Percentiles rank a stretch among this genome's conserved stretches.
Conservation (phyloP, 768 basidiomycete genomes). For the Nidularia sp. region DNA sequence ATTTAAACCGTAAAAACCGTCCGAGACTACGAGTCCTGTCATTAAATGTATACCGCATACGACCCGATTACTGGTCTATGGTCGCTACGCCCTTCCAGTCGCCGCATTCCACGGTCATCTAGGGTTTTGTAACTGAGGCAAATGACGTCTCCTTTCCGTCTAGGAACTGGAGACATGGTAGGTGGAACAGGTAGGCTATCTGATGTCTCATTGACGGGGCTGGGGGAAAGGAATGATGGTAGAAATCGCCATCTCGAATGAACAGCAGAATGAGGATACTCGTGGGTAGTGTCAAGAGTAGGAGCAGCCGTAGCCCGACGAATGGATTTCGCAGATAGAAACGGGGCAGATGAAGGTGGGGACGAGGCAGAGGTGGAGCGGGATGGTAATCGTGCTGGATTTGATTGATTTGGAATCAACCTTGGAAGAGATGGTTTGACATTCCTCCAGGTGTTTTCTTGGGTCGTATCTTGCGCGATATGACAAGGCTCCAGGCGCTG, state of each 20-base stretch:
- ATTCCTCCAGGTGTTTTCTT: neutral
- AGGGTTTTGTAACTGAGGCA: constrained; percentile 73
- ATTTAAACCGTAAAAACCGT: no score
- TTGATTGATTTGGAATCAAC: neutral
- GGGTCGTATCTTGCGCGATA: no score
- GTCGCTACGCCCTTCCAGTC: constrained; percentile 76
- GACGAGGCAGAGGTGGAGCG: constrained; percentile 10
- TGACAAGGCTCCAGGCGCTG: no score
- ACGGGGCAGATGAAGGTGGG: constrained; percentile 2
- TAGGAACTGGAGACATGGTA: constrained; percentile 18
- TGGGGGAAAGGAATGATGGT: constrained; percentile 41
- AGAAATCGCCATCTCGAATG: constrained; percentile 45
- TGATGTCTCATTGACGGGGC: constrained; percentile 5
- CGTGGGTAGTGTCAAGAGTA: constrained; percentile 8
- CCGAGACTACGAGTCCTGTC: neutral
- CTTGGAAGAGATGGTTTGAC: neutral
- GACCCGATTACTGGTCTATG: constrained; percentile 83
- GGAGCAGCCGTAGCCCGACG: constrained; percentile 12
- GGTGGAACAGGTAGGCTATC: neutral
- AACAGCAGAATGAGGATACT: constrained; percentile 10
- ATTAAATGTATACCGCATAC: constrained; percentile 52
- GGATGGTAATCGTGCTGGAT: no score
- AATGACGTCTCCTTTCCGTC: constrained; percentile 60
- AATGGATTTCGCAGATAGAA: constrained; percentile 2
- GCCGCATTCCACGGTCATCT: constrained; percentile 70